A percentile compares a stretch with the other conserved stretches of the same genome.
Conservation (phyloP, 2,329 filamentous ascomycete species). For the Sarocladium strictum region DNA sequence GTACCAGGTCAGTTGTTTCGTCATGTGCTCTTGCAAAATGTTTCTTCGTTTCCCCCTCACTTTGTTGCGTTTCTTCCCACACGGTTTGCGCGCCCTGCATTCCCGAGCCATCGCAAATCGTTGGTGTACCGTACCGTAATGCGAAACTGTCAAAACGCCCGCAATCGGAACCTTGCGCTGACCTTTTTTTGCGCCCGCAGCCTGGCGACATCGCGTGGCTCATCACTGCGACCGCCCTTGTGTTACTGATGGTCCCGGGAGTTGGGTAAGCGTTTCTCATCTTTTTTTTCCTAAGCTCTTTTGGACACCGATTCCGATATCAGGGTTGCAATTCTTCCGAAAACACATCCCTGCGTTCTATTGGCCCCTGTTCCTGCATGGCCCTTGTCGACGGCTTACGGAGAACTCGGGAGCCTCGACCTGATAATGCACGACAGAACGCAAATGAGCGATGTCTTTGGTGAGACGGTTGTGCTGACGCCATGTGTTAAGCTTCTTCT, state of each 20-base stretch:
- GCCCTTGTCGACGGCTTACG: neutral
- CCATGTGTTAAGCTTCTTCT: conserved; percentile 63
- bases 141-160: conserved; percentile 11
- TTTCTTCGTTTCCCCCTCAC: conserved; percentile 10
- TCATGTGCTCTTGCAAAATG: no score
- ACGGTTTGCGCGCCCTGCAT: neutral
- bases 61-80: conserved; percentile 6
- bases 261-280: conserved; percentile 52
- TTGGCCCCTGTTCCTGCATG: conserved; percentile 3
- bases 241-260: conserved; percentile 88
- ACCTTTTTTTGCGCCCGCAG: conserved; percentile 22
- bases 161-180: conserved; percentile 18
- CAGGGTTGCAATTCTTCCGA: neutral
- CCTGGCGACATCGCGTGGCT: conserved; percentile 81
- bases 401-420: neutral
- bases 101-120: neutral
- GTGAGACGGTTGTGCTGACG: conserved; percentile 9
- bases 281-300: neutral
- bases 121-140: conserved; percentile 8
- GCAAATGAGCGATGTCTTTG: conserved; percentile 8
- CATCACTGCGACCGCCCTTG: conserved; percentile 73
- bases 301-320: neutral
- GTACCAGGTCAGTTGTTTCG: conserved; percentile 64
- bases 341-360: neutral
- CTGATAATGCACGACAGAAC: no score